Conservation (phyloP, 768 basidiomycete species). For the Hebeloma cylindrosporum region DNA sequence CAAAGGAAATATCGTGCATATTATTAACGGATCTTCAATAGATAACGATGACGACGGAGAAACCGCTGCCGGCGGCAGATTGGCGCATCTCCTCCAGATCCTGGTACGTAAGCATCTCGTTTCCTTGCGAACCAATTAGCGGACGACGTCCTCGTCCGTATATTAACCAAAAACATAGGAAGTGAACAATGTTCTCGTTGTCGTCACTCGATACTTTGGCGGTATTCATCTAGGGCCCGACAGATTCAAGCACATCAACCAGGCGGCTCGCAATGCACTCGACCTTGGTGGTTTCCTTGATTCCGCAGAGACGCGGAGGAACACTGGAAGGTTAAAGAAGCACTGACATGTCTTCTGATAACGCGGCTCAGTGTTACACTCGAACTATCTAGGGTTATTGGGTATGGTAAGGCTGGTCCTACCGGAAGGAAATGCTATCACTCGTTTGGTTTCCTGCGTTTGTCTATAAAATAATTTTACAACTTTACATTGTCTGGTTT, state of each 20-base stretch:
- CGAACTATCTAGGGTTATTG: too few relatives aligned
- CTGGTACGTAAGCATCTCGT: slow-evolving; percentile 46
- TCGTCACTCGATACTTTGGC: slow-evolving; percentile 94
- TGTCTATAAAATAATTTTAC: too few relatives aligned
- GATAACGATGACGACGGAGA: slow-evolving; percentile 97
- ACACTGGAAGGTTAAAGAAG: slow-evolving; percentile 27
- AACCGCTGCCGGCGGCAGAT: slow-evolving; percentile 84
- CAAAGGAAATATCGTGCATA: too few relatives aligned
- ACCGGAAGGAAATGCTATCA: too few relatives aligned
- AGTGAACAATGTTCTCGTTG: slow-evolving; percentile 78
- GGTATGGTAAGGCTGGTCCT: too few relatives aligned
- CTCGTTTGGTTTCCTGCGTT: too few relatives aligned
- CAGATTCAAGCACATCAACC: slow-evolving; percentile 91
- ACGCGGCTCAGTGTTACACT: too few relatives aligned
- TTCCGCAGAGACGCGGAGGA: slow-evolving; percentile 31
- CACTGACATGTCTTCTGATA: too few relatives aligned
- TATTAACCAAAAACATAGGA: too few relatives aligned
- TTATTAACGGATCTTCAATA: too few relatives aligned
- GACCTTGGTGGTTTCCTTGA: slow-evolving; percentile 88
- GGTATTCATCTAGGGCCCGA: slow-evolving; percentile 90
- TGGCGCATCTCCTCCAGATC: slow-evolving; percentile 90
- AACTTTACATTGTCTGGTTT: too few relatives aligned
- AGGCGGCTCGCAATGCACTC: slow-evolving; percentile 89
- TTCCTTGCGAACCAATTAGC: not conserved
- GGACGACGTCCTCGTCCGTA: too few relatives aligned